Evolutionary conservation across 305 asterid genomes (phyloP), one percentile per base, ranked within the genome.

Genomic region (Fraxinus floribunda): DNA sequence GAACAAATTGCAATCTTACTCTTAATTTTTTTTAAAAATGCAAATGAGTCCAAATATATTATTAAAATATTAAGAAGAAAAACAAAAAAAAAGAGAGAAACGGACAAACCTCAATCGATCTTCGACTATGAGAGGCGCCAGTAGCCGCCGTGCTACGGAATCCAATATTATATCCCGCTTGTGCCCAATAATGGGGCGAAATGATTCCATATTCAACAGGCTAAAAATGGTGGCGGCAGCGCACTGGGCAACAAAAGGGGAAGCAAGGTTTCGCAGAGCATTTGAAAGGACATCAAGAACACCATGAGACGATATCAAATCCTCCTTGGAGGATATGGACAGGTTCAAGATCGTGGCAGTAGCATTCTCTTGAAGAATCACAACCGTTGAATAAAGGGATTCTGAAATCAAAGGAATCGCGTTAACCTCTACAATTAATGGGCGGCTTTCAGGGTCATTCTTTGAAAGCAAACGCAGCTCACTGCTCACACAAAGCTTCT

Each of bases 201-300:
- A 36, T 7, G 8, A 36, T 36, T 36, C 39, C 9, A 36, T 36
- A 36, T 36, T 36, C 39, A 36, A 36, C 39, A 36, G 39, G 39
- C 39, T 35, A 35, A 35, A 35, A 35, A 35, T 35, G 39, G 39
- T 35, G 9, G 2, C 94, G 46, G 97, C 95, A 62, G 93, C 91
- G 87, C 98, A 95, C 83, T 95, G 98, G 70, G 88, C 93, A 36
- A 87, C 84, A 88, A 83, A 89, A 3, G 95, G 94, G 24, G 97
- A 78, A 7, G 92, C 84, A 15, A 98, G 97, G 88, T 93, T 88
- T 80, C 94, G 91, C 77, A 95, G 94, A 8, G 94, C 93, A 88
- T 95, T 97, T 36, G 99, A 95, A 29, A 94, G 91, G 38, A 98
- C 95, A 88, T 95, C 99, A 75, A 94, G 99, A 3, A 93, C 84